phyloP scores from a whole-genome alignment of 306 rosid species.

The Argentina anserina region DNA sequence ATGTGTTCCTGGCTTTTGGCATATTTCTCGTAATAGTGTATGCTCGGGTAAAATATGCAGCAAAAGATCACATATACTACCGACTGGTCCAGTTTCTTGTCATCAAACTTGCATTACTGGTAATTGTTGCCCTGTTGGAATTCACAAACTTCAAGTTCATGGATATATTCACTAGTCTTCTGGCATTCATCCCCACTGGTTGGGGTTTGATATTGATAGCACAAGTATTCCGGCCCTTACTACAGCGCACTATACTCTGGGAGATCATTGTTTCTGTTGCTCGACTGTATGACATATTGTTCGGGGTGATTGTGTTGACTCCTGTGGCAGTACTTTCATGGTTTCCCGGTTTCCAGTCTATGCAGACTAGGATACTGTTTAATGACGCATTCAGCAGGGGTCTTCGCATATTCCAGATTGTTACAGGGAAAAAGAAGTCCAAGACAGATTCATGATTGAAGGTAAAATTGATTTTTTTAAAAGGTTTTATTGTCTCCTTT shows the following conservation, averaged over 20 bases:
- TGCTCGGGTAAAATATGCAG: constrained; percentile 54
- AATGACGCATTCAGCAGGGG: constrained; percentile 89
- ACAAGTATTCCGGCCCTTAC: constrained; percentile 65
- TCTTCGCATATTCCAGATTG: constrained; percentile 66
- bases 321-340: constrained; percentile 84
- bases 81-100: constrained; percentile 70
- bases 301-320: constrained; percentile 63
- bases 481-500: constrained; percentile 1
- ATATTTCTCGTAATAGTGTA: constrained; percentile 52
- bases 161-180: constrained; percentile 68
- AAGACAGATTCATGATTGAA: constrained; percentile 31
- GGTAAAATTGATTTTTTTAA: constrained; percentile 27
- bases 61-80: constrained; percentile 68
- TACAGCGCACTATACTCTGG: constrained; percentile 58
- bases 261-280: constrained; percentile 51
- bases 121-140: constrained; percentile 55
- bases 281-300: constrained; percentile 67
- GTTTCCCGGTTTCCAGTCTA: constrained; percentile 86
- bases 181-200: constrained; percentile 88
- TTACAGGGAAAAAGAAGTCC: constrained; percentile 58
- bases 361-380: constrained; percentile 87
- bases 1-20: constrained; percentile 50
- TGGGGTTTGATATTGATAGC: constrained; percentile 83
- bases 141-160: constrained; percentile 52
- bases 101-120: constrained; percentile 40